Conservation (phyloP, 225 moss, liverwort and hornwort genomes). For the Thuidium tamariscinum region DNA sequence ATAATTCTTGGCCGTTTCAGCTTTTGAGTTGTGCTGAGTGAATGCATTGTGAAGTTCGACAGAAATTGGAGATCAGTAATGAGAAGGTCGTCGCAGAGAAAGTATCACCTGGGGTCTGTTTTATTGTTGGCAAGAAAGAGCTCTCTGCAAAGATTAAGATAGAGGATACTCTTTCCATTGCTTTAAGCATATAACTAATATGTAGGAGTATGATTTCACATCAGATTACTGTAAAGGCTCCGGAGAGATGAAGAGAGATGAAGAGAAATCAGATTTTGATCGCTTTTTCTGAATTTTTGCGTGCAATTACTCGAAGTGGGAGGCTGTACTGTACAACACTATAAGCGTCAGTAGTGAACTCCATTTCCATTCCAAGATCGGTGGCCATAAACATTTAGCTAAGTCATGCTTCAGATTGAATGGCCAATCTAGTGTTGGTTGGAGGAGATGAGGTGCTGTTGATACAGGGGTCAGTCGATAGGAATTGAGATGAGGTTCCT, state of each 20-base stretch:
- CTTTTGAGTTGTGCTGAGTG: not conserved
- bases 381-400: not conserved
- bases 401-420: not conserved
- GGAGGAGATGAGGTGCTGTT: not conserved
- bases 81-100: not conserved
- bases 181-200: not conserved
- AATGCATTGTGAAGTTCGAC: not conserved
- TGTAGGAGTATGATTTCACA: not conserved
- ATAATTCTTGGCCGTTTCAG: not conserved
- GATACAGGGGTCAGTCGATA: not conserved
- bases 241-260: not conserved
- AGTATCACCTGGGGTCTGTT: not conserved
- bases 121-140: not conserved
- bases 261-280: not conserved
- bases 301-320: not conserved
- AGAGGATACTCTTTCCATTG: not conserved
- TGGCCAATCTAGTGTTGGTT: not conserved
- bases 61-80: not conserved
- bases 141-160: not conserved
- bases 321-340: not conserved
- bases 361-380: not conserved
- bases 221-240: not conserved
- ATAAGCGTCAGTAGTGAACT: not conserved
- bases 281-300: not conserved
- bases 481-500: not conserved